Evolutionary conservation across 2,329 filamentous ascomycete species (phyloP).

Genomic region (Fusarium zealandicum): DNA sequence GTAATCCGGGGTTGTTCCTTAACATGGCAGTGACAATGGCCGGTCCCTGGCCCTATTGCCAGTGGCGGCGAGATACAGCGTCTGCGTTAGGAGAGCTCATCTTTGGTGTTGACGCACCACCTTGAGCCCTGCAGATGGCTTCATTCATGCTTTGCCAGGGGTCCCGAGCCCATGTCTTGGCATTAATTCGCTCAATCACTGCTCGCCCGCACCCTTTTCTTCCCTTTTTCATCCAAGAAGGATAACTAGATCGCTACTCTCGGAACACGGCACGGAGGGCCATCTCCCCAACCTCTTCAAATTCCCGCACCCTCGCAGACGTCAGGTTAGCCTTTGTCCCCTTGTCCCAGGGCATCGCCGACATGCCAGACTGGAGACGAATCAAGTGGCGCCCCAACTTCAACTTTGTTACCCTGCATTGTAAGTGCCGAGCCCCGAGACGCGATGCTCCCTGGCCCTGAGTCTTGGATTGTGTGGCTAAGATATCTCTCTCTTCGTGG

Average conservation of each 20-base stretch:
- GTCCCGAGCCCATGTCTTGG: constrained; percentile 8
- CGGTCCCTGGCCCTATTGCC: constrained; percentile 1
- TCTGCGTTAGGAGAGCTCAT: constrained; percentile 9
- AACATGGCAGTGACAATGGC: constrained; percentile 21
- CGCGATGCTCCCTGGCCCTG: background rate
- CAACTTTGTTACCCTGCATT: constrained; percentile 42
- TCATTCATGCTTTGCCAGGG: constrained; percentile 1
- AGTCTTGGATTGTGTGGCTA: constrained; percentile 8
- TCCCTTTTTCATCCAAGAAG: constrained; percentile 16
- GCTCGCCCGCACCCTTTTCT: background rate
- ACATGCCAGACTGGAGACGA: constrained; percentile 5
- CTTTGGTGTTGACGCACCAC: constrained; percentile 24
- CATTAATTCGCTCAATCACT: constrained; percentile 35
- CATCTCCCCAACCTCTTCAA: background rate
- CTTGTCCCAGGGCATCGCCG: constrained; percentile 5
- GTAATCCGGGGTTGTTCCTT: constrained; percentile 9
- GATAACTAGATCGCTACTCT: constrained; percentile 8
- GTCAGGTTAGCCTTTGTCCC: constrained; percentile 12
- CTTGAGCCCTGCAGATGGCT: constrained; percentile 19
- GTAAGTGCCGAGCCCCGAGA: constrained; percentile 25
- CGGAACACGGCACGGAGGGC: constrained; percentile 23
- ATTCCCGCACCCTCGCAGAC: constrained; percentile 1
- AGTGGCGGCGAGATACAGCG: constrained; percentile 13
- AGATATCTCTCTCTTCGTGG: constrained; percentile 1
- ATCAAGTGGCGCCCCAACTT: constrained; percentile 36